Percentiles rank a stretch among this genome's conserved stretches.
These are phyloP conservation scores for Nakazawaea sp. DNA, from an alignment of 805 yeast species.

Conservation along the genomic window DNA sequence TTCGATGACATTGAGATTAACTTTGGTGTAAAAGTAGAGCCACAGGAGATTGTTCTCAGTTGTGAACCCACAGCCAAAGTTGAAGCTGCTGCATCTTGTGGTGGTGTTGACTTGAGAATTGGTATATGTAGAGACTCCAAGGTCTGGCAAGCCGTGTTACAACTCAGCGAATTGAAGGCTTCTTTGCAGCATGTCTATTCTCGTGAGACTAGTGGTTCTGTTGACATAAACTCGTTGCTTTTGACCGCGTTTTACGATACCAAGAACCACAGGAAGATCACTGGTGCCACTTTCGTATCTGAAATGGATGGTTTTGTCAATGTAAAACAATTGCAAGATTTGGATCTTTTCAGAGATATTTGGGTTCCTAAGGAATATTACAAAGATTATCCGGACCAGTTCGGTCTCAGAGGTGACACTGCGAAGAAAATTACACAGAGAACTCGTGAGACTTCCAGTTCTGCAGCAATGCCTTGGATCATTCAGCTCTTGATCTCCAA, in stretches of 20 bases:
- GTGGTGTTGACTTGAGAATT: constrained; percentile 54
- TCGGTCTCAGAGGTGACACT: constrained; percentile 14
- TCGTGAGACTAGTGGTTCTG: constrained; percentile 77
- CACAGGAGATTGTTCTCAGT: constrained; percentile 70
- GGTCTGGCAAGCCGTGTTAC: constrained; percentile 26
- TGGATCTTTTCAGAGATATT: constrained; percentile 73
- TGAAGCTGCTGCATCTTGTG: constrained; percentile 73
- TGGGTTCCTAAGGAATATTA: constrained; percentile 55
- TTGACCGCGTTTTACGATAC: constrained; percentile 42
- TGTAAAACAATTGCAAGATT: constrained; percentile 80
- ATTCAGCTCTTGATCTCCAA: constrained; percentile 49
- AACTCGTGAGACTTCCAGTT: constrained; percentile 51
- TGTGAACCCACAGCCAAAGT: constrained; percentile 95
- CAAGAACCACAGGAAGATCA: constrained; percentile 31
- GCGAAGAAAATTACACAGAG: constrained; percentile 29
- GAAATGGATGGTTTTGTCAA: constrained; percentile 60
- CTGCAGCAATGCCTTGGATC: constrained; percentile 71
- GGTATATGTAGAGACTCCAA: constrained; percentile 38
- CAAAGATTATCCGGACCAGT: constrained; percentile 10
- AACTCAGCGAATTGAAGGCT: constrained; percentile 52
- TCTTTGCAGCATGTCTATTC: constrained; percentile 88
- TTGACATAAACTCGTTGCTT: constrained; percentile 39
- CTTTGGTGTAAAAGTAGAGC: constrained; percentile 56
- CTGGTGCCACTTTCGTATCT: constrained; percentile 44
- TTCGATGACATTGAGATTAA: constrained; percentile 54